A percentile compares a stretch with the other conserved stretches of the same genome.
phyloP scores from a whole-genome alignment of 495 filamentous ascomycete genomes.

The Hypoxylon rickii region DNA sequence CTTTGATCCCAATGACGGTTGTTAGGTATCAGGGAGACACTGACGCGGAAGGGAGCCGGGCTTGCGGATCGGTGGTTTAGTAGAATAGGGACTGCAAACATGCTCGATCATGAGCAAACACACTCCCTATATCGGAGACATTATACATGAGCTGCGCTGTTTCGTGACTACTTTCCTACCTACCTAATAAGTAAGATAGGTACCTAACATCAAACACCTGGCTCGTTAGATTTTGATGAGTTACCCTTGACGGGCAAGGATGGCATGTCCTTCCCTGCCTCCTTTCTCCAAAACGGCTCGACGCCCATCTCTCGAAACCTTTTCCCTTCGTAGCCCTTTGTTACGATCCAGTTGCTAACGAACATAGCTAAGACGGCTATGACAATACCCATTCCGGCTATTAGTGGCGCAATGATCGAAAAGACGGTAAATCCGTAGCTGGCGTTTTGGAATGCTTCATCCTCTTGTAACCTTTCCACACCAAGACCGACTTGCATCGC shows the following conservation, averaged over 20 bases:
- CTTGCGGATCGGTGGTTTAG: too few species aligned
- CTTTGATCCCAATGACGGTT: too few species aligned
- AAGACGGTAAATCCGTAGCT: slow-evolving; percentile 62
- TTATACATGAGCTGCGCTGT: too few species aligned
- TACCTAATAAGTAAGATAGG: too few species aligned
- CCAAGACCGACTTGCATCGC: slow-evolving; percentile 65
- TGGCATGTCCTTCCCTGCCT: background rate
- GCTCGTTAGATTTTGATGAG: slow-evolving; percentile 1
- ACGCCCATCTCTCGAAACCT: slow-evolving; percentile 36
- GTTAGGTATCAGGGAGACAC: too few species aligned
- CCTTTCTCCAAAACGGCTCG: slow-evolving; percentile 31
- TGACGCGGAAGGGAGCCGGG: too few species aligned
- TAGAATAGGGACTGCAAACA: too few species aligned
- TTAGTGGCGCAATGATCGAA: slow-evolving; percentile 43
- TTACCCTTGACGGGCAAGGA: background rate
- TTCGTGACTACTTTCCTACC: background rate
- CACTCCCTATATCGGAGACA: background rate
- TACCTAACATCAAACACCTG: slow-evolving; percentile 2
- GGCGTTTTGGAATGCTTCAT: slow-evolving; percentile 48
- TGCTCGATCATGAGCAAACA: background rate
- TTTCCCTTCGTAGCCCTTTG: slow-evolving; percentile 30
- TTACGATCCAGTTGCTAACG: slow-evolving; percentile 33
- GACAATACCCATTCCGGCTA: slow-evolving; percentile 29
- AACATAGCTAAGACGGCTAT: slow-evolving; percentile 29
- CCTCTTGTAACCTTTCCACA: slow-evolving; percentile 43